These are phyloP conservation scores for Babesia caballi DNA, from an alignment of 169 alveolate genomes.

Conservation along the genomic window DNA sequence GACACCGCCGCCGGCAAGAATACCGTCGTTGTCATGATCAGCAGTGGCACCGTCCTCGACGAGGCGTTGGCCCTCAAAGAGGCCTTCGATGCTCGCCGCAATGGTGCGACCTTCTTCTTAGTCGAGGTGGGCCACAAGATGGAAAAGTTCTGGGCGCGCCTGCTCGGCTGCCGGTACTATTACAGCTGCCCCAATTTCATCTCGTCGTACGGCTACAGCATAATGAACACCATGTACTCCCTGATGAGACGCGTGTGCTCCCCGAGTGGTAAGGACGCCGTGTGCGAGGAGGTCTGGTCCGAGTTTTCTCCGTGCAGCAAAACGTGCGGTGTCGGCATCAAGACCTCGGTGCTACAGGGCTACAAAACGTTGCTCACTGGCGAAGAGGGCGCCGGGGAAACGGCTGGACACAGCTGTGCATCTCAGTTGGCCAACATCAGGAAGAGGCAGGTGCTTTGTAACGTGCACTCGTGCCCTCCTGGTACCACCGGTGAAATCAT, in stretches of 20 bases:
- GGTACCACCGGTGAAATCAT: not conserved
- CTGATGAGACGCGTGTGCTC: slow-evolving; percentile 23
- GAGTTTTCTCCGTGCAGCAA: slow-evolving; percentile 34
- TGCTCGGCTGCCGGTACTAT: slow-evolving; percentile 39
- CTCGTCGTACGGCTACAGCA: not conserved
- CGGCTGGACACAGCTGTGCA: slow-evolving; percentile 40
- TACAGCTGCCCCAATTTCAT: slow-evolving; percentile 30
- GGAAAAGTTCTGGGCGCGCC: slow-evolving; percentile 9
- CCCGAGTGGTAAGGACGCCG: slow-evolving; percentile 43
- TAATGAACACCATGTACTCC: not conserved
- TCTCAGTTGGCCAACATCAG: slow-evolving; percentile 18
- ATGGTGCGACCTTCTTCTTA: slow-evolving; percentile 49
- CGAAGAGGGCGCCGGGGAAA: slow-evolving; percentile 31
- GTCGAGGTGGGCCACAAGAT: slow-evolving; percentile 28
- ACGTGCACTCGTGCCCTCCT: slow-evolving; percentile 16
- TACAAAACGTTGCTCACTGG: slow-evolving; percentile 15
- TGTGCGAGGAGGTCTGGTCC: slow-evolving; percentile 58
- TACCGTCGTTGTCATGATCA: slow-evolving; percentile 38
- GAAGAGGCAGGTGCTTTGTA: slow-evolving; percentile 25
- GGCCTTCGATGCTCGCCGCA: slow-evolving; percentile 38
- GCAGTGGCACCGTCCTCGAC: slow-evolving; percentile 33
- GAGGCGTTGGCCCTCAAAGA: slow-evolving; percentile 25
- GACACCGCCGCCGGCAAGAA: slow-evolving; percentile 9
- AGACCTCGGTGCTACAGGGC: slow-evolving; percentile 2
- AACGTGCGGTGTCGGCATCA: slow-evolving; percentile 50